These are phyloP conservation scores for Serpula lacrymans DNA, from an alignment of 768 basidiomycete species.

Conservation along the genomic window DNA sequence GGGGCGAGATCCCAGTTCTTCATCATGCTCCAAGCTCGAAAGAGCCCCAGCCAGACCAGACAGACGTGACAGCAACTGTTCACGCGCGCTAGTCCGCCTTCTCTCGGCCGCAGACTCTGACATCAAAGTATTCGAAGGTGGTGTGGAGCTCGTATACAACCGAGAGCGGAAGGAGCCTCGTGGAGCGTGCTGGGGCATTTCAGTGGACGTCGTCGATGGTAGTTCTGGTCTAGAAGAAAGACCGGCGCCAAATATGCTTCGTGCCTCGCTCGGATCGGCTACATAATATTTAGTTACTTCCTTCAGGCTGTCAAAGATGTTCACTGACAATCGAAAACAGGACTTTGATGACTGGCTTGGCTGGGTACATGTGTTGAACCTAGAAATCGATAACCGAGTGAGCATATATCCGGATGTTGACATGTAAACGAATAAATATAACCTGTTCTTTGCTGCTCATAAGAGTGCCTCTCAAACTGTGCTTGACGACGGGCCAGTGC, in stretches of 20 bases:
- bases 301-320: conserved; percentile 17
- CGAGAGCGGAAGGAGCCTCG: conserved; percentile 10
- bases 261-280: neutral
- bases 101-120: conserved; percentile 44
- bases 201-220: conserved; percentile 8
- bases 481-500: too few species aligned
- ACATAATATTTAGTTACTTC: conserved; percentile 21
- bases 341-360: conserved; percentile 13
- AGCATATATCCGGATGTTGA: too few species aligned
- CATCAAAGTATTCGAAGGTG: conserved; percentile 37
- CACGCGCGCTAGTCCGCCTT: conserved; percentile 34
- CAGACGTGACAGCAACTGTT: conserved; percentile 25
- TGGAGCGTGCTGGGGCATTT: conserved; percentile 6
- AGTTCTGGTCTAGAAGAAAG: conserved; percentile 13
- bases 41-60: neutral
- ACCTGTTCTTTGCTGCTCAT: too few species aligned
- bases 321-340: conserved; percentile 20
- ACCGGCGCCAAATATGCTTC: conserved; percentile 24
- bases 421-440: too few species aligned
- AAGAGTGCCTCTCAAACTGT: too few species aligned
- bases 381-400: too few species aligned
- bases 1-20: neutral
- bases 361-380: conserved; percentile 6
- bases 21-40: conserved; percentile 2
- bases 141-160: conserved; percentile 18